These are phyloP conservation scores for Centaurea solstitialis DNA, from an alignment of 129 eudicot genomes.

Conservation along the genomic window DNA sequence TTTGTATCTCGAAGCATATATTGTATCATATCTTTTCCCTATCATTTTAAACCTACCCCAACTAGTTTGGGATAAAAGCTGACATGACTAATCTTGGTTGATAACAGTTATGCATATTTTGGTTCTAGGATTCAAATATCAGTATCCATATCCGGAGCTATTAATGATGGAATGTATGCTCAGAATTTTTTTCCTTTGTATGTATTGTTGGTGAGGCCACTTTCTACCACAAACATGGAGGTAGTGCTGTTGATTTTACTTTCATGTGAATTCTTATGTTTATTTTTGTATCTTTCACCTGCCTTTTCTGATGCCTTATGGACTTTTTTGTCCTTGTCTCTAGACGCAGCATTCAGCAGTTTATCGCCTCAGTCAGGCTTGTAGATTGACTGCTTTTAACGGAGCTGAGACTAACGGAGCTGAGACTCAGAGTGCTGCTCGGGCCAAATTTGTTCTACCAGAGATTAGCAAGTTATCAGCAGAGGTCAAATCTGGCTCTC, in stretches of 20 bases:
- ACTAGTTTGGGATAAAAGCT: conserved; percentile 4
- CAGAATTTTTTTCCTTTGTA: conserved; percentile 65
- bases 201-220: conserved; percentile 68
- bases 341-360: conserved; percentile 62
- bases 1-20: not conserved
- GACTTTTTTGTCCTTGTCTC: conserved; percentile 10
- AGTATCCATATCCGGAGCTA: conserved; percentile 60
- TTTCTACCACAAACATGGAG: conserved; percentile 53
- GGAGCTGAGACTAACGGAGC: conserved; percentile 43
- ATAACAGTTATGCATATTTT: conserved; percentile 7
- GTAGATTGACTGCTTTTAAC: conserved; percentile 46
- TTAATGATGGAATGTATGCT: conserved; percentile 44
- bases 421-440: conserved; percentile 42
- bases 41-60: not conserved
- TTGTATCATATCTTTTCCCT: not conserved
- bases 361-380: conserved; percentile 60
- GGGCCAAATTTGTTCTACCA: conserved; percentile 67
- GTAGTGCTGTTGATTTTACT: conserved; percentile 32
- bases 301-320: conserved; percentile 31
- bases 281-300: not conserved
- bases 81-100: conserved; percentile 4
- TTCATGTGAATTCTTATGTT: conserved; percentile 5
- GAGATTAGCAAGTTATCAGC: conserved; percentile 70
- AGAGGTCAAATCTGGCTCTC: conserved; percentile 68
- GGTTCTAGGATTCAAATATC: conserved; percentile 68